Conservation (phyloP, 2,329 filamentous ascomycete species). For the Paraphaeosphaeria minitans region DNA sequence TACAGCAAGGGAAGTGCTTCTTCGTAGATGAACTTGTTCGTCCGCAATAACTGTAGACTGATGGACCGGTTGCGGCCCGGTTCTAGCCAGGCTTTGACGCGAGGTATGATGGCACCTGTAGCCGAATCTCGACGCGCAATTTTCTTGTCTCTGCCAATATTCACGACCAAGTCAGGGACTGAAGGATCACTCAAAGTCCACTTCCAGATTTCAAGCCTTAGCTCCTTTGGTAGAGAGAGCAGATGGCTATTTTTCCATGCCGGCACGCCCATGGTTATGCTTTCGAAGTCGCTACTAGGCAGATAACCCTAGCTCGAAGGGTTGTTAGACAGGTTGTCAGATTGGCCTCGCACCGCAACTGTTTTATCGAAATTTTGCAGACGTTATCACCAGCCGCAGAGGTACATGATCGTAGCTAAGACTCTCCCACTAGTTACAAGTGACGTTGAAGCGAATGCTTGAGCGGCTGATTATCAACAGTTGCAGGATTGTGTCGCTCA, state of each 20-base stretch:
- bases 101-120: constrained; percentile 1
- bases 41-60: constrained; percentile 18
- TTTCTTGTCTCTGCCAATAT: constrained; percentile 18
- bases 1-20: constrained; percentile 37
- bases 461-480: not conserved
- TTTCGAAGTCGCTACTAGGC: not conserved
- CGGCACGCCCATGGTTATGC: not conserved
- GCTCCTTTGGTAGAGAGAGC: constrained; percentile 27
- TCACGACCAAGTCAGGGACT: constrained; percentile 12
- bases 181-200: constrained; percentile 26
- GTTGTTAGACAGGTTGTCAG: not conserved
- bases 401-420: not conserved
- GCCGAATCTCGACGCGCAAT: not conserved
- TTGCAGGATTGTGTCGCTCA: not conserved
- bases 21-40: constrained; percentile 24
- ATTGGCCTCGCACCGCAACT: not conserved
- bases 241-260: constrained; percentile 20
- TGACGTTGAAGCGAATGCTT: constrained; percentile 1
- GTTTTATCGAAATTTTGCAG: not conserved
- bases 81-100: constrained; percentile 12
- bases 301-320: not conserved
- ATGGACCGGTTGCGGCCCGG: constrained; percentile 9
- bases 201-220: constrained; percentile 30
- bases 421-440: not conserved
- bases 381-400: not conserved